These are phyloP conservation scores for Venturia pyrina DNA, from an alignment of 2,329 filamentous ascomycete genomes.

Conservation along the genomic window DNA sequence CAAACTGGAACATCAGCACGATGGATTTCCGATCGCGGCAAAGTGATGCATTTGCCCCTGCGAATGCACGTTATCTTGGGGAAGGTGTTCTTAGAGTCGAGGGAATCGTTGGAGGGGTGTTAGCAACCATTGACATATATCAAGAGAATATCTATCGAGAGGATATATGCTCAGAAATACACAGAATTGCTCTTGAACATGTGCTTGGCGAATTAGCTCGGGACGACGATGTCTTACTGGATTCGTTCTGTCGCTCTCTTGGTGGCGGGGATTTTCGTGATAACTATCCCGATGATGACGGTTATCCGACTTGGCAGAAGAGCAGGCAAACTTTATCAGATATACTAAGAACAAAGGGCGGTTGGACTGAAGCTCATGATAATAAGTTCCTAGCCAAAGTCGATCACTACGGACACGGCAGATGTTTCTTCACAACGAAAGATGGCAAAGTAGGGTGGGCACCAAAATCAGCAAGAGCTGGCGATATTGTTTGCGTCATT, in stretches of 20 bases:
- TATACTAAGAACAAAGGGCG: neutral
- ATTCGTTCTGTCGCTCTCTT: neutral
- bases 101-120: neutral
- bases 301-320: neutral
- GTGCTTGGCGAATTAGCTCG: neutral
- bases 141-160: neutral
- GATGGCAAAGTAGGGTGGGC: neutral
- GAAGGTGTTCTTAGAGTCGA: neutral
- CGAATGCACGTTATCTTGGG: neutral
- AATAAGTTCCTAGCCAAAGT: neutral
- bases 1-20: neutral
- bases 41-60: neutral
- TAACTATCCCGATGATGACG: neutral
- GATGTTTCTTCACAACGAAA: conserved; percentile 5
- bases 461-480: neutral
- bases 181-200: neutral
- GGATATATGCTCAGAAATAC: neutral
- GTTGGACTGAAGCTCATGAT: neutral
- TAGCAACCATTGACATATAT: neutral
- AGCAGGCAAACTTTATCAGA: neutral
- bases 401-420: neutral
- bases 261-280: neutral
- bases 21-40: neutral
- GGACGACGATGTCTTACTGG: neutral
- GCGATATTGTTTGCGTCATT: neutral